Evolutionary conservation across 2,329 filamentous ascomycete species (phyloP).

Genomic region (Pseudogymnoascus sp.): DNA sequence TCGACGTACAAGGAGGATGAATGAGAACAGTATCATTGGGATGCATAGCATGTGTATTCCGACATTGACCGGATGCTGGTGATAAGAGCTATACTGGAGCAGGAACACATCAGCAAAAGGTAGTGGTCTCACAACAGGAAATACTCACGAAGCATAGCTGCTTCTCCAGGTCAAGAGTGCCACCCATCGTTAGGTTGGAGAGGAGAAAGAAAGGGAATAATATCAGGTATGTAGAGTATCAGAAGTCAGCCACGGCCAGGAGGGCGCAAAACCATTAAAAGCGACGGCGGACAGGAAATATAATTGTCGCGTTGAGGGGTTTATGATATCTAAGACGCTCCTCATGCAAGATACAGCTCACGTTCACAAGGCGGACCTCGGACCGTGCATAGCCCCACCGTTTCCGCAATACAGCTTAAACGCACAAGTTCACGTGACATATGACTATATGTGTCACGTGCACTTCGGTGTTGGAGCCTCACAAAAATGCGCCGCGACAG

Average conservation of each 20-base stretch:
- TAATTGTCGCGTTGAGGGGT: not conserved
- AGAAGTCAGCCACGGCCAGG: not conserved
- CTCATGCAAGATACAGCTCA: not conserved
- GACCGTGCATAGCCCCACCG: not conserved
- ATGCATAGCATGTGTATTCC: slow-evolving; percentile 75
- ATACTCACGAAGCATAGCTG: slow-evolving; percentile 70
- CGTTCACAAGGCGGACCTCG: slow-evolving; percentile 1
- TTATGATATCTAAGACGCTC: not conserved
- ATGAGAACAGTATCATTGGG: slow-evolving; percentile 64
- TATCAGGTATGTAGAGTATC: slow-evolving; percentile 2
- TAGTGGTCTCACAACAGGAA: not conserved
- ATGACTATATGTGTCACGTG: not conserved
- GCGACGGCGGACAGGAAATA: not conserved
- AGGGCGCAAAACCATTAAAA: not conserved
- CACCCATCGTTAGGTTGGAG: not conserved
- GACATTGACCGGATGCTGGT: slow-evolving; percentile 69
- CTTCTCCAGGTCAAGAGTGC: slow-evolving; percentile 65
- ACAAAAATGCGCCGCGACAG: slow-evolving; percentile 3
- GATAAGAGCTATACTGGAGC: slow-evolving; percentile 71
- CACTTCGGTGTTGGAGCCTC: not conserved
- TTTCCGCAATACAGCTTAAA: not conserved
- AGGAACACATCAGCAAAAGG: slow-evolving; percentile 13
- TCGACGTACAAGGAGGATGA: slow-evolving; percentile 58
- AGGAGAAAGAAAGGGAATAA: not conserved
- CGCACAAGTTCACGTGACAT: not conserved